Base-by-base conservation (phyloP, 345 rosid genomes). In the Hibiscus trionum region DNA sequence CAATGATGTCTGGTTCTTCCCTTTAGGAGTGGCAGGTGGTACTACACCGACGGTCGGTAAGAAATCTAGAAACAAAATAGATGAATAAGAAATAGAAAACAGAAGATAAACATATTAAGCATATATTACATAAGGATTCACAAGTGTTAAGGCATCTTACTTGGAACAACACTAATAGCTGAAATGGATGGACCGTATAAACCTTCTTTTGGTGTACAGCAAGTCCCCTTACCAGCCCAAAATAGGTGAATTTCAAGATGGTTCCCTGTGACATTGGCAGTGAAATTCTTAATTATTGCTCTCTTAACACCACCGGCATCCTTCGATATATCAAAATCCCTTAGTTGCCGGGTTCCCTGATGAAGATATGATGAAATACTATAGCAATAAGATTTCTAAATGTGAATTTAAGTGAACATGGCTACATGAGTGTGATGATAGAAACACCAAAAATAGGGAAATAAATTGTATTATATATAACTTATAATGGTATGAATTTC, bases 151-250 rank as follows among this genome's bases (percentile, higher is more conserved):
- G n/a, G 44, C 24, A 7, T n/a, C 53, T 61, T 75, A 82, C 85
- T 75, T 72, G 85, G 66, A 65, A 72, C 72, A 39, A 79, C 85
- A 72, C 59, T 79, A 11, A 79, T 61, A 52, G 85, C 85, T 68
- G 81, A 82, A 73, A 88, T 77, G 19, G 82, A 69, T 26, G 92
- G 90, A 70, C 92, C 92, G 70, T 83, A 88, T 44, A 77, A 60
- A 26, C 92, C 88, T 76, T 80, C 77, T 16, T 69, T 61, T 63
- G 90, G 87, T 66, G 71, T 74, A 66, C 88, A 81, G 57, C 87
- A 80, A n/a, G 89, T 81, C 33, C 91, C 90, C 74, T 88, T 86
- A 61, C 91, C 92, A 80, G 92, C 87, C 92, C 92, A 88, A 72
- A 88, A 83, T 65, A 88, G 77, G 79, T 86, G 92, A 53, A 88